Evolutionary conservation across 1,139 yeast species (phyloP).

Genomic region (Schwanniomyces etchellsii): DNA sequence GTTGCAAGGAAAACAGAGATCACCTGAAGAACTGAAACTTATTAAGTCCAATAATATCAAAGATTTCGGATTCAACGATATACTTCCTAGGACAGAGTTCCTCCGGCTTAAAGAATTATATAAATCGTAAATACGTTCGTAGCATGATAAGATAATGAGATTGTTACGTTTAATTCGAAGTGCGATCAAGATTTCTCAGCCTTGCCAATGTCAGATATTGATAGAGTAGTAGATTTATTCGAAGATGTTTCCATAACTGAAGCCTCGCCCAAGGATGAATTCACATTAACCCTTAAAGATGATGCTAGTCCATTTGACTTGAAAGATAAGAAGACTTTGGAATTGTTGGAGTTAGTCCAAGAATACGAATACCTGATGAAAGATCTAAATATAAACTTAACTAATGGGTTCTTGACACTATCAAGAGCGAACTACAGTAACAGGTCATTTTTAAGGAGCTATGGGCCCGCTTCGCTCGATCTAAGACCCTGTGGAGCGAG

Average conservation of each 20-base stretch:
- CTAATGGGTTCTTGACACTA: slow-evolving; percentile 28
- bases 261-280: slow-evolving; percentile 4
- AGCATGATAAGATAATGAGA: no score
- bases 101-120: slow-evolving; percentile 35
- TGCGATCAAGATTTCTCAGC: not conserved
- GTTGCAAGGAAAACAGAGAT: slow-evolving; percentile 31
- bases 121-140: slow-evolving; percentile 16
- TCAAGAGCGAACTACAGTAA: slow-evolving; percentile 35
- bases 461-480: slow-evolving; percentile 23
- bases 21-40: slow-evolving; percentile 30
- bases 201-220: not conserved
- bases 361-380: slow-evolving; percentile 23
- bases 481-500: slow-evolving; percentile 25
- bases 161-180: no score
- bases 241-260: not conserved
- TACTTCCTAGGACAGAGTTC: slow-evolving; percentile 44
- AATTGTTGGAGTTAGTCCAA: slow-evolving; percentile 22
- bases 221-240: not conserved
- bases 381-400: slow-evolving; percentile 16
- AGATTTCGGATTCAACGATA: slow-evolving; percentile 45
- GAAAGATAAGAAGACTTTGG: slow-evolving; percentile 15
- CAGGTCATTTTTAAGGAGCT: slow-evolving; percentile 12
- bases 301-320: not conserved
- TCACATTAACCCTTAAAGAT: slow-evolving; percentile 1
- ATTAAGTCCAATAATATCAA: slow-evolving; percentile 26